Percentiles rank a stretch among this genome's conserved stretches.
Evolutionary conservation across 352 stramenopile genomes (phyloP).

Genomic region (Phytopythium boreale): DNA sequence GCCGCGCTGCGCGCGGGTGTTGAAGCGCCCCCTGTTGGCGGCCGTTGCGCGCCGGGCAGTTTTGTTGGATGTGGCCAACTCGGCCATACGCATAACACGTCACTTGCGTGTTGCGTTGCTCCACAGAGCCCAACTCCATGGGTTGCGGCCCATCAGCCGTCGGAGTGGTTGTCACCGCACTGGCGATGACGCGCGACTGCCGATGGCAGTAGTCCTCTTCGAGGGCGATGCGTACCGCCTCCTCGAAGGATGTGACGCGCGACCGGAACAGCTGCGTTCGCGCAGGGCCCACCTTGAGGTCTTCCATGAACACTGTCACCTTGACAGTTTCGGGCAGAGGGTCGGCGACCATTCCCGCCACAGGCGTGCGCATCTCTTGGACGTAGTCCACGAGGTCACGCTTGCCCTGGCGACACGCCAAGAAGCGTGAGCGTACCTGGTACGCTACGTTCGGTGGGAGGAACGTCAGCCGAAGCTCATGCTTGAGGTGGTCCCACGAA

Average conservation of each 20-base stretch:
- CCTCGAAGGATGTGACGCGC: background rate
- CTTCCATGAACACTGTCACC: constrained; percentile 12
- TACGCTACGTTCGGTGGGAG: constrained; percentile 8
- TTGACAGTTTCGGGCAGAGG: constrained; percentile 4
- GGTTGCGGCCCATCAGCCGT: background rate
- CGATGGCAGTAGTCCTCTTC: background rate
- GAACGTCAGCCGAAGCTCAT: constrained; percentile 5
- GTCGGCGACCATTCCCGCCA: constrained; percentile 3
- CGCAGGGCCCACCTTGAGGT: background rate
- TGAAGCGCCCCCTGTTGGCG: background rate
- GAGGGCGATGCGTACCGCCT: background rate
- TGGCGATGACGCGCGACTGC: background rate
- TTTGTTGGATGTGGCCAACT: background rate
- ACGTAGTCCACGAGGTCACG: constrained; percentile 7
- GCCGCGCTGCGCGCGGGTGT: background rate
- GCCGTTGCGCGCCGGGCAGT: background rate
- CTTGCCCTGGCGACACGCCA: constrained; percentile 3
- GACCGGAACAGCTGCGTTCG: background rate
- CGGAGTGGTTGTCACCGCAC: too few relatives aligned
- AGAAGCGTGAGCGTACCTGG: constrained; percentile 7
- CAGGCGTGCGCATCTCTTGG: constrained; percentile 9
- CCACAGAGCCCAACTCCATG: background rate
- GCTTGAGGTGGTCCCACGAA: constrained; percentile 8
- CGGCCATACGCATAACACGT: background rate
- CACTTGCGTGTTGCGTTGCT: background rate